Percentiles rank a stretch among this genome's conserved stretches.
phyloP scores from a whole-genome alignment of 2,329 filamentous ascomycete species.

The Ophiosphaerella herpotricha region DNA sequence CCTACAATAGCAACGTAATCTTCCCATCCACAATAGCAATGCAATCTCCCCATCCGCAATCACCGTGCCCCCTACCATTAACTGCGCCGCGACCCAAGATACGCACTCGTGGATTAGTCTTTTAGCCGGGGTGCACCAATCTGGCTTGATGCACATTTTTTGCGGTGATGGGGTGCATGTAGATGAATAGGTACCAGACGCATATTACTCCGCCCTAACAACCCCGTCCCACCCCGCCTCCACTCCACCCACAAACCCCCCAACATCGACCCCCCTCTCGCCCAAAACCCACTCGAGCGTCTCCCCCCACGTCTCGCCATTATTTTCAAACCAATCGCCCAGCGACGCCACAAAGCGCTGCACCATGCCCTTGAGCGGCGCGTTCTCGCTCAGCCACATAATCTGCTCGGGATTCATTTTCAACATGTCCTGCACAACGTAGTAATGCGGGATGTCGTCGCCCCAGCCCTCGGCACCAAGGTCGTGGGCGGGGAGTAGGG shows the following conservation, averaged over 20 bases:
- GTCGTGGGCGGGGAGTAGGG: conserved; percentile 55
- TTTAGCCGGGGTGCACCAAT: too few species aligned
- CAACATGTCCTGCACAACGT: conserved; percentile 67
- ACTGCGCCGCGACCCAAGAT: too few species aligned
- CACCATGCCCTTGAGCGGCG: conserved; percentile 61
- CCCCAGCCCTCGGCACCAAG: conserved; percentile 66
- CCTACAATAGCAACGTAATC: too few species aligned
- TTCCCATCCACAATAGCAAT: too few species aligned
- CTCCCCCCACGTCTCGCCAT: conserved; percentile 65
- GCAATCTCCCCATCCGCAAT: background rate
- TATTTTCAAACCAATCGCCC: conserved; percentile 65
- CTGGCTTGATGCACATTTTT: too few species aligned
- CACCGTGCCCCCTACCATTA: too few species aligned
- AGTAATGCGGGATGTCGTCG: conserved; percentile 67
- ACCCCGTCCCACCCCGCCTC: conserved; percentile 72
- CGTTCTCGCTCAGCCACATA: conserved; percentile 61
- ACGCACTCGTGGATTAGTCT: too few species aligned
- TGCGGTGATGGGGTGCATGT: too few species aligned
- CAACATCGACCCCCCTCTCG: conserved; percentile 59
- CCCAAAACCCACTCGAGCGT: conserved; percentile 62
- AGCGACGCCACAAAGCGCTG: conserved; percentile 57
- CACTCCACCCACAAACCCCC: conserved; percentile 66
- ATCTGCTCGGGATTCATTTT: conserved; percentile 66
- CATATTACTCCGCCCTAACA: conserved; percentile 7
- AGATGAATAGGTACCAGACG: too few species aligned